Conservation (phyloP, 2,329 filamentous ascomycete genomes). For the Botrytis pseudocinerea region DNA sequence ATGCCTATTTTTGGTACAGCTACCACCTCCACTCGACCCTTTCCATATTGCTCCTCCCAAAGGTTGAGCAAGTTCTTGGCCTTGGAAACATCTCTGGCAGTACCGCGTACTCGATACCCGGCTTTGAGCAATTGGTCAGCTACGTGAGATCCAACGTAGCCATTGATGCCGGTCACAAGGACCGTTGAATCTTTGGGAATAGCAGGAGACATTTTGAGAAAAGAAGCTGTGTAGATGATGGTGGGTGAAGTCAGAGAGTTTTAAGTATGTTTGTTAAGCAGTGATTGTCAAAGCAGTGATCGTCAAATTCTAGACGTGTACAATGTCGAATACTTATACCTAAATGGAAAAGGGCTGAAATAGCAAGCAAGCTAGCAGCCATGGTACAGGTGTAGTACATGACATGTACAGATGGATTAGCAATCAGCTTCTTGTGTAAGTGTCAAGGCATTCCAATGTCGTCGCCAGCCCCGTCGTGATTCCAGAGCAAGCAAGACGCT, state of each 20-base stretch:
- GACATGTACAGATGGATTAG: not conserved
- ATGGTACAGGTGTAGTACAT: not conserved
- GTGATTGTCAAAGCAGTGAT: not conserved
- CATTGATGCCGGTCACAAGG: constrained; percentile 48
- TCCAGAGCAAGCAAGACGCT: not conserved
- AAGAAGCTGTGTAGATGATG: not conserved
- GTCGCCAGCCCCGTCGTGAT: too few relatives aligned
- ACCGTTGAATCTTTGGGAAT: constrained; percentile 41
- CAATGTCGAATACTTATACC: not conserved
- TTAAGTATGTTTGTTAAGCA: not conserved
- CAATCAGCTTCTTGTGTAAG: not conserved
- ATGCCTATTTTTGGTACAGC: constrained; percentile 42
- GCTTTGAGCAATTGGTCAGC: constrained; percentile 44
- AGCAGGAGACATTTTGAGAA: constrained; percentile 13
- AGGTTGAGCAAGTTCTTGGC: constrained; percentile 39
- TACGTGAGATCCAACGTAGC: constrained; percentile 46
- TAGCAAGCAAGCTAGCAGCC: not conserved
- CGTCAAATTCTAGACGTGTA: not conserved
- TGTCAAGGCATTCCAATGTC: not conserved
- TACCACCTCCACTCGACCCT: constrained; percentile 41
- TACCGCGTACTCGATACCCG: constrained; percentile 50
- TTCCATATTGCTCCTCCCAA: constrained; percentile 42
- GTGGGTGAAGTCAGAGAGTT: not conserved
- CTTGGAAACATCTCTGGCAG: constrained; percentile 43
- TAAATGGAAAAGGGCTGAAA: not conserved